Conservation (phyloP, 805 yeast species). For the Starmera dryadoides region DNA sequence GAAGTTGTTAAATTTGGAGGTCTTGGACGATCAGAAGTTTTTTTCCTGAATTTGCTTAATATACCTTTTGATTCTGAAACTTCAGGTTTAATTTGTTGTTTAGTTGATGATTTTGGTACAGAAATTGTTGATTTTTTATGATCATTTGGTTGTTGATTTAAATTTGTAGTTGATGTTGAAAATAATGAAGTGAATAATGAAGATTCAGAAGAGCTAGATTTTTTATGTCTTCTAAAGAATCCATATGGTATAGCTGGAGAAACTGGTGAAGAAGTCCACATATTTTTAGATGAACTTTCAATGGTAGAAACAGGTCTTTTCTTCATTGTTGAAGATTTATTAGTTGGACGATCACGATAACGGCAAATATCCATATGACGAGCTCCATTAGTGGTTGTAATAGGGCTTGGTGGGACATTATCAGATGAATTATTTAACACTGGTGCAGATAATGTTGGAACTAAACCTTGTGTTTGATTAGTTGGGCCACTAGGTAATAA, state of each 20-base stretch:
- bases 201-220: conserved; percentile 56
- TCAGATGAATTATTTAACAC: conserved; percentile 1
- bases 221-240: conserved; percentile 56
- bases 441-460: conserved; percentile 30
- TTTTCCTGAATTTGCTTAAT: conserved; percentile 15
- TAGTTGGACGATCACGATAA: too few relatives aligned
- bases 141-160: conserved; percentile 2
- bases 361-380: background rate
- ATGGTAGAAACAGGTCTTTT: conserved; percentile 31
- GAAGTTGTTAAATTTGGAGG: background rate
- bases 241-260: conserved; percentile 28
- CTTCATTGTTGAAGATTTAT: background rate
- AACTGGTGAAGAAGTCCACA: conserved; percentile 26
- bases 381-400: background rate
- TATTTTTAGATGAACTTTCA: conserved; percentile 21
- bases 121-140: background rate
- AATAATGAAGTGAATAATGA: conserved; percentile 32
- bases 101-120: conserved; percentile 4
- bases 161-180: conserved; percentile 26
- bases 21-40: conserved; percentile 7
- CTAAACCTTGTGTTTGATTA: conserved; percentile 17
- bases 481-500: conserved; percentile 8
- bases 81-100: background rate
- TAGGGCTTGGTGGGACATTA: background rate
- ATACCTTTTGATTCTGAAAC: conserved; percentile 13